Evolutionary conservation across 257 asterid species (phyloP), one percentile per base, ranked within the genome.

Genomic region (Rubia yunnanensis): DNA sequence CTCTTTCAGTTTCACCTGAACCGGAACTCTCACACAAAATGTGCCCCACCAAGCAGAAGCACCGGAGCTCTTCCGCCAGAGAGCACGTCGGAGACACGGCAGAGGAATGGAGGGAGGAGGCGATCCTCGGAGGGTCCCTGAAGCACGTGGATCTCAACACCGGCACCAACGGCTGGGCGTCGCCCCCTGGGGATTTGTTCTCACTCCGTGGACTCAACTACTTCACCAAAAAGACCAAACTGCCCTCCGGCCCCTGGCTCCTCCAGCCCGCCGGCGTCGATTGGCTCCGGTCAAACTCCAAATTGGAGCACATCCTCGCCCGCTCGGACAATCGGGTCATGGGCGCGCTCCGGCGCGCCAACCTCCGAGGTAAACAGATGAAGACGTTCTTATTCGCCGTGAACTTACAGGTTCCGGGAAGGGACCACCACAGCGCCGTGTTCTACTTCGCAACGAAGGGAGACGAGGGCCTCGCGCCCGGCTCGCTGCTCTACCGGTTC

Each of bases 81-180:
- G 60, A 67, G 8, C 67, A 72, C 46, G 69, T 54, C 48, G 79
- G 67, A 7, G 84, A 17, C 15, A 53, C 20, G 0, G 71, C 20
- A 0, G 71, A 73, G 23, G 83, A 79, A 46, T 91, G 98, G 96
- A 81, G 87, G 62, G 79, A 83, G 38, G 92, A 82, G 70, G 79
- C 84, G 10, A 82, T 89, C 58, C 38, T 7, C 78, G 84, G 86
- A 32, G 98, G 98, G 65, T 88, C 98, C 15, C 70, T 88, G 38
- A 83, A 79, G 67, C 88, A 78, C 73, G 95, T 88, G 9, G 95
- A 88, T 73, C 84, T 84, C 66, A 71, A 74, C 39, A 77, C 72
- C 11, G 98, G 96, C 68, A 46, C 88, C 73, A 92, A 88, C 78
- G 98, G 98, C 34, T 92, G 98, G 98, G 95, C 96, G 4, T 87